These are phyloP conservation scores for Fusarium neocosmosporiellum DNA, from an alignment of 2,329 filamentous ascomycete species.

Conservation along the genomic window DNA sequence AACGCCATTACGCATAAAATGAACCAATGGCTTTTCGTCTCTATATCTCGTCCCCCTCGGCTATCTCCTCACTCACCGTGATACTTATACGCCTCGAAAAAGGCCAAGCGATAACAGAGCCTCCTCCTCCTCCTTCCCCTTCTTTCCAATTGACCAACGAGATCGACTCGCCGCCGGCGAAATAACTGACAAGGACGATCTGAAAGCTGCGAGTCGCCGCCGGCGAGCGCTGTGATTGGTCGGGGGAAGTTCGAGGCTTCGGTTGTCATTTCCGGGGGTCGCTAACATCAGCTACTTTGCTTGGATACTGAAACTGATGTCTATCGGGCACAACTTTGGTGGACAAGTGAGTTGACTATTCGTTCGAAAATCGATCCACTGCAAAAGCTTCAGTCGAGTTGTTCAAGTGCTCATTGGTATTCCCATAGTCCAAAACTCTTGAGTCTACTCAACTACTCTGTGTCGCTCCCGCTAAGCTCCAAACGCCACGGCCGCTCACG, in stretches of 20 bases:
- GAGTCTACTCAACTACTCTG: not conserved
- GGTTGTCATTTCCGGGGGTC: not conserved
- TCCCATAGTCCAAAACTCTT: not conserved
- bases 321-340: not conserved
- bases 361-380: not conserved
- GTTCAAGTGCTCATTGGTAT: not conserved
- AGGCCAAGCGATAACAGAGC: constrained; percentile 3
- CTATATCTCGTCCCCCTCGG: not conserved
- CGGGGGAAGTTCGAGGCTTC: not conserved
- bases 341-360: not conserved
- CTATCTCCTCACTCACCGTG: not conserved
- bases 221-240: constrained; percentile 25
- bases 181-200: not conserved
- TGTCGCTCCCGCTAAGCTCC: not conserved
- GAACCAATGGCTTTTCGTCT: not conserved
- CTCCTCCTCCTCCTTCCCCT: not conserved
- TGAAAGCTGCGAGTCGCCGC: constrained; percentile 2
- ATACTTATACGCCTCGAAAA: not conserved
- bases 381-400: not conserved
- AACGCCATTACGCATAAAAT: constrained; percentile 13
- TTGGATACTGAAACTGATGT: not conserved
- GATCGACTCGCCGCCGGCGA: constrained; percentile 14
- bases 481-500: not conserved
- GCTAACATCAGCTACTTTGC: not conserved
- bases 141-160: not conserved